Evolutionary conservation across 495 filamentous ascomycete species (phyloP), one percentile per base, ranked within the genome.

Genomic region (Tuber calosporum): DNA sequence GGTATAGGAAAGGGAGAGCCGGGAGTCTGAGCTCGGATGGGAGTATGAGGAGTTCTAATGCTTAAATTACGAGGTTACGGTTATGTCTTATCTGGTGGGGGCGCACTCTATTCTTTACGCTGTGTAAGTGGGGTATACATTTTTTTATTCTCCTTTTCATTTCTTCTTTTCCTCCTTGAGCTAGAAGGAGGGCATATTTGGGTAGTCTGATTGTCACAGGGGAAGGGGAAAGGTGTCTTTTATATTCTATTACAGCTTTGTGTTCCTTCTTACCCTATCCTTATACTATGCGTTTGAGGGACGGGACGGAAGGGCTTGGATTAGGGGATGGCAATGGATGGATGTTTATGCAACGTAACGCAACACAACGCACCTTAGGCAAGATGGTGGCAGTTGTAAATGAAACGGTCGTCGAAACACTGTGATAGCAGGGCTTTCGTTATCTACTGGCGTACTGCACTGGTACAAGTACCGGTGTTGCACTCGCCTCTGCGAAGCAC

Each of bases 1-100:
- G 79, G 2, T 80, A 80, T 38, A 74, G 78, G 34, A 79, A 79
- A 34, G 78, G 72, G 17, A 80, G 79, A 8, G 79, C 71, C 43
- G 79, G 79, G 8, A 80, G 77, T 43, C 66, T 80, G 66, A 74
- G 70, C 11, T 80, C 70, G 66, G 76, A 77, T 15, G 73, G 72
- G 36, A 77, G 78, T 39, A 72, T 77, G 43, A 70, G 78, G 71
- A 77, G 66, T 69, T 78, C 82, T 8, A 68, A 67, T 13, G 69
- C 40, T 45, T 43, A 72, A n/a, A 81, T 75, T 73, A 82, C 80
- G n/a, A 53, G 74, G 37, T 74, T 68, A 11, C 79, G 75, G 66
- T 81, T 83, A 66, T 79, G 83, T 62, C 53, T 34, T 62, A 34
- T 62, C 53, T 62, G 53, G 53, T 26, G 48, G 45, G 22, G 22